Evolutionary conservation across 2,329 filamentous ascomycete genomes (phyloP), one percentile per base, ranked within the genome.

Genomic region (Exophiala aquamarina): DNA sequence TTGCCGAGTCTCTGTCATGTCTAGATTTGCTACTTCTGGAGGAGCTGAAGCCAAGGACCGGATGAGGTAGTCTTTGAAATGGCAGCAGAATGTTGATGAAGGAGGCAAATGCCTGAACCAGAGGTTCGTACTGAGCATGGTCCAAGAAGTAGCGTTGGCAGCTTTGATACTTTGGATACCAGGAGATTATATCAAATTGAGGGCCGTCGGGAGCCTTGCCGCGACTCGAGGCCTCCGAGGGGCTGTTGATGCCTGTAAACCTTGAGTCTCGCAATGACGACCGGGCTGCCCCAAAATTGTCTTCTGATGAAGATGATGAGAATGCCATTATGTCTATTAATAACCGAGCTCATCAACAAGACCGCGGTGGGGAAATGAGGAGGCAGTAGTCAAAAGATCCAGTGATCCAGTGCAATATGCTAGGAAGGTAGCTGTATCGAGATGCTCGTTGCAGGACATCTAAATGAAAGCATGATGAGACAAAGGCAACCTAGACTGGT

Each of bases 61-160:
- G 78, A 41, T 72, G 72, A 1, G 69, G 58, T 18, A 72, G 68
- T 67, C 82, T 86, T 67, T 97, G 92, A 64, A 85, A 94, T 2
- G 93, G 93, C 0, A 97, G 78, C 53, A 82, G 82, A 64, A 97
- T 96, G 68, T 97, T 97, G 70, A 96, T 75, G 66, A 93, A 90
- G 5, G 90, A 86, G 15, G 90, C 90, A 38, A 96, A 80, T 7
- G 90, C 89, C 70, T 96, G 91, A 11, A 95, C 89, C 8, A 85
- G 81, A 14, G 77, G 79, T 55, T 83, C 86, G 66, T 95, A 84
- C 66, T 97, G 92, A 5, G 90, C 89, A 63, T 92, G 84, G 61
- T 96, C 89, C 61, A 97, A 75, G 64, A 97, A 98, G 72, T 92
- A 96, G 47, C 82, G 82, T 58, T 92, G 83, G 69, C 93, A 98